Percentiles rank a stretch among this genome's conserved stretches.
Evolutionary conservation across 2,329 filamentous ascomycete species (phyloP).

Genomic region (Canariomyces notabilis): DNA sequence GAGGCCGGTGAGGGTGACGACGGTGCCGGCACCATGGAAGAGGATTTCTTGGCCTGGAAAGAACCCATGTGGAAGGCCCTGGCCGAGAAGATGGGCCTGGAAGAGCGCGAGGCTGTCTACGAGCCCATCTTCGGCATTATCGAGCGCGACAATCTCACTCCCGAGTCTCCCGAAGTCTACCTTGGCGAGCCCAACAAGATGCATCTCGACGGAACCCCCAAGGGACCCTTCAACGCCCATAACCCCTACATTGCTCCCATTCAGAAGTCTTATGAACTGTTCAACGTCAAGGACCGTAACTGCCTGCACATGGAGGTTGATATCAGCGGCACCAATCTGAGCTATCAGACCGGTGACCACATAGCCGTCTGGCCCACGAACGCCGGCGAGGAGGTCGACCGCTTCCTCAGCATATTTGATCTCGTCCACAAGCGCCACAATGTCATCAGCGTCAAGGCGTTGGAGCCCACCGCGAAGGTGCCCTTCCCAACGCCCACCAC

Average conservation of each 20-base stretch:
- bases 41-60: conserved; percentile 98
- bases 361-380: conserved; percentile 98
- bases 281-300: conserved; percentile 84
- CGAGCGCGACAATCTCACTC: conserved; percentile 67
- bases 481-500: conserved; percentile 97
- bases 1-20: conserved; percentile 93
- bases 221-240: conserved; percentile 91
- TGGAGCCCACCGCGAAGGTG: conserved; percentile 94
- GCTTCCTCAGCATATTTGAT: conserved; percentile 75
- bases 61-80: conserved; percentile 96
- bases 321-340: conserved; percentile 80
- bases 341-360: conserved; percentile 95
- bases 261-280: conserved; percentile 82
- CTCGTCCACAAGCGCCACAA: conserved; percentile 70
- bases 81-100: conserved; percentile 74
- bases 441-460: conserved; percentile 82
- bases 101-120: conserved; percentile 94
- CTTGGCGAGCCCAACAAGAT: conserved; percentile 94
- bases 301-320: conserved; percentile 96
- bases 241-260: conserved; percentile 97
- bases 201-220: conserved; percentile 78
- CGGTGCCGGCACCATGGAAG: conserved; percentile 98
- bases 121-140: conserved; percentile 85
- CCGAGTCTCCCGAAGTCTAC: conserved; percentile 78
- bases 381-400: conserved; percentile 83